A percentile compares a stretch with the other conserved stretches of the same genome.
Evolutionary conservation across 352 stramenopile genomes (phyloP).

Genomic region (Phytophthora pisi): DNA sequence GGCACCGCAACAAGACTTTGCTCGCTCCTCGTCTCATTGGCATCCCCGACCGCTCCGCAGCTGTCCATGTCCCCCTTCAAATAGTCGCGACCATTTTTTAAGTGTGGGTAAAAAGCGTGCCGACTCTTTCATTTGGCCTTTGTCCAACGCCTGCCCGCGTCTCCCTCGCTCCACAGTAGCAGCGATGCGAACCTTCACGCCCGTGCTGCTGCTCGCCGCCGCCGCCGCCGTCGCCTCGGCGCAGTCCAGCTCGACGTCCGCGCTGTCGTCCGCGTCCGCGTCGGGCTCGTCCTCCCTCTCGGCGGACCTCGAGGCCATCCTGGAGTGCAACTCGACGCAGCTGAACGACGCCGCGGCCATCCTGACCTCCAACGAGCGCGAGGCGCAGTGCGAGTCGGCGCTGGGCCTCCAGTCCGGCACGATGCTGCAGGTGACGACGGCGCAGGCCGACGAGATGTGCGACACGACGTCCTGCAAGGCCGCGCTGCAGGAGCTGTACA

Average conservation of each 20-base stretch:
- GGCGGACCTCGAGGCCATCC: conserved; percentile 44
- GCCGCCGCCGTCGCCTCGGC: conserved; percentile 20
- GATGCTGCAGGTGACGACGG: conserved; percentile 53
- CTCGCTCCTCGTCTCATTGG: too few species aligned
- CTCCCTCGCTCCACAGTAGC: background rate
- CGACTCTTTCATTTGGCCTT: conserved; percentile 11
- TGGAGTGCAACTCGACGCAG: conserved; percentile 49
- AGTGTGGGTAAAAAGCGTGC: conserved; percentile 9
- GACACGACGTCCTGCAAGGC: conserved; percentile 48
- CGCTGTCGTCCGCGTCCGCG: conserved; percentile 16
- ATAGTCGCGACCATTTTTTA: background rate
- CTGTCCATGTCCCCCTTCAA: conserved; percentile 1
- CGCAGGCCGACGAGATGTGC: conserved; percentile 48
- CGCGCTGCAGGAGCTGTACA: conserved; percentile 68
- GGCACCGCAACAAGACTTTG: background rate
- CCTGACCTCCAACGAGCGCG: conserved; percentile 58
- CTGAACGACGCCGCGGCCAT: conserved; percentile 42
- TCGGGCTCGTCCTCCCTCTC: conserved; percentile 29
- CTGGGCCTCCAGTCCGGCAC: conserved; percentile 35
- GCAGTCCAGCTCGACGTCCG: conserved; percentile 24
- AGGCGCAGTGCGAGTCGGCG: conserved; percentile 52
- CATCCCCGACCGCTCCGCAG: background rate
- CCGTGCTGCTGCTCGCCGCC: conserved; percentile 27
- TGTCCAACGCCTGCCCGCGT: conserved; percentile 11
- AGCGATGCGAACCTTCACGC: conserved; percentile 27